phyloP scores from a whole-genome alignment of 2,329 filamentous ascomycete genomes.

The Hyphodiscus sp. region DNA sequence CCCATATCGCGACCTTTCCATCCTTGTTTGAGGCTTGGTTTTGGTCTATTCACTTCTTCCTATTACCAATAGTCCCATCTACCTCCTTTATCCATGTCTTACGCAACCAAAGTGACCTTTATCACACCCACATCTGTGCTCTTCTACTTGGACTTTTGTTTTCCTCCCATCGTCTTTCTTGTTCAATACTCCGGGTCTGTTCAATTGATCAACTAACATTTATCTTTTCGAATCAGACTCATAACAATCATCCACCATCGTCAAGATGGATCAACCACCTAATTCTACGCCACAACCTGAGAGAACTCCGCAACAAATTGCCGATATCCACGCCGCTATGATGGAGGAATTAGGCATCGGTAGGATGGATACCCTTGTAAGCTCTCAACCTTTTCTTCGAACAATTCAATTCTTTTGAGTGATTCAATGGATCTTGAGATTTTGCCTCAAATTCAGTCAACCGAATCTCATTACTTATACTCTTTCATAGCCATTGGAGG shows the following conservation, averaged over 20 bases:
- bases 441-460: background rate
- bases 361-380: slow-evolving; percentile 19
- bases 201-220: background rate
- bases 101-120: background rate
- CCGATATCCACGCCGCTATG: background rate
- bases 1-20: too few species aligned
- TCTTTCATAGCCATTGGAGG: slow-evolving; percentile 17
- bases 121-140: background rate
- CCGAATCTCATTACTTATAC: background rate
- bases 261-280: background rate
- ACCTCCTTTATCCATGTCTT: background rate
- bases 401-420: background rate
- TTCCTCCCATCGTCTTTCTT: background rate
- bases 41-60: too few species aligned
- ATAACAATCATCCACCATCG: background rate
- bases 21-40: too few species aligned
- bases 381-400: background rate
- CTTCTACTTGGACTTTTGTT: background rate
- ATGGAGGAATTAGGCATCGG: slow-evolving; percentile 27
- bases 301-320: background rate
- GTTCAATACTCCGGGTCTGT: background rate
- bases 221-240: background rate
- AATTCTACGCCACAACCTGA: background rate
- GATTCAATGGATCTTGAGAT: background rate
- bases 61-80: too few species aligned